Base-by-base conservation (phyloP, 768 basidiomycete species). In the Russula sp. region DNA sequence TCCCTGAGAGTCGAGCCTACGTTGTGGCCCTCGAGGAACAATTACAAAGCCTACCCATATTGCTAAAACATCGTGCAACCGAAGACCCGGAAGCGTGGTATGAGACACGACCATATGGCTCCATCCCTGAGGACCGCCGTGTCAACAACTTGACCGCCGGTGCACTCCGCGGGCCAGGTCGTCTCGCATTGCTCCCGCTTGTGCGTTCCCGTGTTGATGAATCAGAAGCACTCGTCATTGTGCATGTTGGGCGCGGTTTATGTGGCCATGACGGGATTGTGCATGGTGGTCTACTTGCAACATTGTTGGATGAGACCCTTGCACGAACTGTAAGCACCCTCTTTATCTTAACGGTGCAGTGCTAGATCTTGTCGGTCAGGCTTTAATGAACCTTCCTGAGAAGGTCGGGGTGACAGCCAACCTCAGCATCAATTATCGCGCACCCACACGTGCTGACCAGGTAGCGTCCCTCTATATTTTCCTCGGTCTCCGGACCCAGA, bases 241-340 rank as follows among this genome's bases (percentile, higher is more conserved):
- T 94, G 1, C 96, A 98, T 70, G 78, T 97, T 2, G 96, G 96
- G 1, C 77, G 90, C 48, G 90, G 87, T 2, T 66, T 98, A 57
- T 98, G 96, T 71, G 95, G 92, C 4, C 89, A 96, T 67, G 94
- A 96, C 75, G 96, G 96, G 0, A 94, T 99, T 65, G 78, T 98
- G 3, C 96, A 99, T 70, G 96, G 96, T 0, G 96, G 96, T 1
- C 71, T 98, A 63, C 78, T 98, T 22, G 93, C 94, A 44, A 97
- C 94, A 2, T 74, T 98, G 20, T 73, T 97, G 61, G 96, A 99
- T 67, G 96, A 99, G 79, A 79, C 80, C 18, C 72, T 97, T 49
- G 87, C 87, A 61, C 78, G 96, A 64, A 89, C 85, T 70, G 95
- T 95, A 71, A 66, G 86, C 76, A 8, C 13, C 3, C 22, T 13